Evolutionary conservation across 495 filamentous ascomycete species (phyloP), one percentile per base, ranked within the genome.

Genomic region (Talaromyces trachyspermus): DNA sequence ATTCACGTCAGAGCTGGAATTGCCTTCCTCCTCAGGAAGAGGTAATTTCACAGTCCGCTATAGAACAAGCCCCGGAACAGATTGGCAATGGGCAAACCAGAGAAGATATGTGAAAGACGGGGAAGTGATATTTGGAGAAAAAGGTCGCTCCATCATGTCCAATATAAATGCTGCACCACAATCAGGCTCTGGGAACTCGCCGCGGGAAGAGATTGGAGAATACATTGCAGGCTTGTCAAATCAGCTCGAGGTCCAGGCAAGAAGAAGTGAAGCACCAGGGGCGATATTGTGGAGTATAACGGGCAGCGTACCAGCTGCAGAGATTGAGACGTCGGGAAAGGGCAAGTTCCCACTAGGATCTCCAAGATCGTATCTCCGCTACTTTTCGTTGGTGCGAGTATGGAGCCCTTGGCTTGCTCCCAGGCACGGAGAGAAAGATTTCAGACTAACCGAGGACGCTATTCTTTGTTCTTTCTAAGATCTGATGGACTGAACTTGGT

Each of bases 401-500:
- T 89, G 83, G 78, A 73, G 70, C 23, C 81, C 89, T 1, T 97
- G 92, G 92, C 69, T 97, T 11, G 87, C 84, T 0, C 92, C 92
- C 17, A 72, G 88, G 12, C 92, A 98, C 63, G 91, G 91, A 11
- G 79, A 74, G 44, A 62, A 69, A 7, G 60, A 67, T 4, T 85
- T 94, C 24, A 56, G 57, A 5, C 65, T 89, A 19, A 82, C 84
- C 26, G 83, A 87, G 50, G 87, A 95, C 62, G 87, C 83, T 4
- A 61, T 98, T 2, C 57, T 96, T 41, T 85, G 80, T 36, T 88
- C 89, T 95, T 95, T 56, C 71, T 95, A 9, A 81, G 80, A 15
- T 63, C 59, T 1, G 77, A 87, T 60, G 92, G 92, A 0, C 66
- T 78, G 22, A 80, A 94, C 68, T 62, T 97, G 5, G 86, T 91